A percentile compares a stretch with the other conserved stretches of the same genome.
Conservation (phyloP, 75 land plant species). For the Chamaecyparis obtusa region DNA sequence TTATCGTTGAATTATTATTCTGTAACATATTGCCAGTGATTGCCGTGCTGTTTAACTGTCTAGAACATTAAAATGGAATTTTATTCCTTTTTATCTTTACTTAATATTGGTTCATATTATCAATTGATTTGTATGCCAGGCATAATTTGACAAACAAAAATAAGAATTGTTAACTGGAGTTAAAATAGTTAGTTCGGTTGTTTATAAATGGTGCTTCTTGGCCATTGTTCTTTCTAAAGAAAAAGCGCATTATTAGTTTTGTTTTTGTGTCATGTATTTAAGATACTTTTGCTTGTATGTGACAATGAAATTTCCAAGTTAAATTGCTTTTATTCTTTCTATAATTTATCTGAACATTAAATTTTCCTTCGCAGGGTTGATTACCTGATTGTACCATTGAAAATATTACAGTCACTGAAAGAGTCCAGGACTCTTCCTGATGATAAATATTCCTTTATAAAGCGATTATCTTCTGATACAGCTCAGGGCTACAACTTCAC, state of each 20-base stretch:
- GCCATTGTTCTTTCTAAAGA: background rate
- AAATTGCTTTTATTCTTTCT: background rate
- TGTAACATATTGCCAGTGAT: background rate
- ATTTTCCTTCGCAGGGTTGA: slow-evolving; percentile 56
- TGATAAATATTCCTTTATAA: slow-evolving; percentile 75
- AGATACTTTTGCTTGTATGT: background rate
- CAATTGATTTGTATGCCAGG: background rate
- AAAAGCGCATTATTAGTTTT: background rate
- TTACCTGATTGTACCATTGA: slow-evolving; percentile 82
- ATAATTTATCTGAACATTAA: background rate
- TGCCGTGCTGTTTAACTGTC: background rate
- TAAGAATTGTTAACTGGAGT: background rate
- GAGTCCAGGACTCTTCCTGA: slow-evolving; percentile 68
- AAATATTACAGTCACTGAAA: slow-evolving; percentile 84
- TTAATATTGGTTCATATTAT: background rate
- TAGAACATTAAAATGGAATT: background rate
- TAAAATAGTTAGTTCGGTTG: background rate
- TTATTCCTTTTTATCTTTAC: background rate
- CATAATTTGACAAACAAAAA: background rate
- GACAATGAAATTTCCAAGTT: background rate
- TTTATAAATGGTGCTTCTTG: background rate
- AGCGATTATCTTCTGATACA: slow-evolving; percentile 57
- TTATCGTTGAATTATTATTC: background rate
- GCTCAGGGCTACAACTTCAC: slow-evolving; percentile 56
- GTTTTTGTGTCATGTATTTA: background rate